A percentile compares a stretch with the other conserved stretches of the same genome.
Conservation (phyloP, 345 rosid genomes). For the Brassica cretica region DNA sequence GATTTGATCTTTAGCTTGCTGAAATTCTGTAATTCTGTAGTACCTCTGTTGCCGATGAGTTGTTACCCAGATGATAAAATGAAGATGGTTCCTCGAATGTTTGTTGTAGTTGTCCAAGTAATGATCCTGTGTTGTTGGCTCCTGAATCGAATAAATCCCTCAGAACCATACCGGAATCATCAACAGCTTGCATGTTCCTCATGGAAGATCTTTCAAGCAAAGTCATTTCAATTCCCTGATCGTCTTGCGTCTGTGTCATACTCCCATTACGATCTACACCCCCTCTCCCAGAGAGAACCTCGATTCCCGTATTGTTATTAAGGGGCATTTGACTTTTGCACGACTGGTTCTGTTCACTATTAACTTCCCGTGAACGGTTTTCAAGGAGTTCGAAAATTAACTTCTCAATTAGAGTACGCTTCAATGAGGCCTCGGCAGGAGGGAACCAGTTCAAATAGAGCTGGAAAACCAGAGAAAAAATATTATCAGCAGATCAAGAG, state of each 20-base stretch:
- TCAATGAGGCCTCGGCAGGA: slow-evolving; percentile 86
- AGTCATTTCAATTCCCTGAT: slow-evolving; percentile 73
- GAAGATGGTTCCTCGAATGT: slow-evolving; percentile 63
- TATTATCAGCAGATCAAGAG: slow-evolving; percentile 23
- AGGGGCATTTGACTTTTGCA: slow-evolving; percentile 37
- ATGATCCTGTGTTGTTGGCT: slow-evolving; percentile 62
- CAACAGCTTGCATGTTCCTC: slow-evolving; percentile 57
- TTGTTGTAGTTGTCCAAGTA: slow-evolving; percentile 58
- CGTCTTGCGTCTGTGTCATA: slow-evolving; percentile 47
- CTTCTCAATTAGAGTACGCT: slow-evolving; percentile 83
- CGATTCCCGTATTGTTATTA: slow-evolving; percentile 37
- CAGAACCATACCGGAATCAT: slow-evolving; percentile 79
- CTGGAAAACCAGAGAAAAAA: slow-evolving; percentile 42
- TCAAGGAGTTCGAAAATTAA: slow-evolving; percentile 72
- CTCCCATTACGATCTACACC: slow-evolving; percentile 45
- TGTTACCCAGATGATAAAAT: slow-evolving; percentile 55
- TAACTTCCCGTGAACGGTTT: slow-evolving; percentile 45
- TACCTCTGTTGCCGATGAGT: slow-evolving; percentile 67
- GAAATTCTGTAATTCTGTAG: neutral
- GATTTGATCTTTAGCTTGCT: slow-evolving; percentile 7
- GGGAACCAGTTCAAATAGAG: slow-evolving; percentile 85
- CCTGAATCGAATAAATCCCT: slow-evolving; percentile 75
- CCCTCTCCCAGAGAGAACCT: slow-evolving; percentile 48
- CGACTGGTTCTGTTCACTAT: slow-evolving; percentile 45
- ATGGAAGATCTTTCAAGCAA: slow-evolving; percentile 60